Evolutionary conservation across 2,329 filamentous ascomycete species (phyloP).

Genomic region (Colletotrichum ledebouriae): DNA sequence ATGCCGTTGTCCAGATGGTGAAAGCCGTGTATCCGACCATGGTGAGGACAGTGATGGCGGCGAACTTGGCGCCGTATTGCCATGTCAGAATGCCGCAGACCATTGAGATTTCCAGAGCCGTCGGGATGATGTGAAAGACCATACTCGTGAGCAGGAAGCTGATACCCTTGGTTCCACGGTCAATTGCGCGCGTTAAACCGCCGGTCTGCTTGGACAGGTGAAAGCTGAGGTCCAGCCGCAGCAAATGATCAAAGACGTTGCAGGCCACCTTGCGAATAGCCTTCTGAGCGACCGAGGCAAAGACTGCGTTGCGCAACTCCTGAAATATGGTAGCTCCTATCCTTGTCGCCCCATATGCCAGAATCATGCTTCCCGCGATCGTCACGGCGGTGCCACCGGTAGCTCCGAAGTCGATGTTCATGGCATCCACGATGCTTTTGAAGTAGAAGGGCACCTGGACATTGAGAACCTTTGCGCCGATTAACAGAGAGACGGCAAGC

Average conservation of each 20-base stretch:
- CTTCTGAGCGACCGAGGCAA: slow-evolving; percentile 96
- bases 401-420: slow-evolving; percentile 94
- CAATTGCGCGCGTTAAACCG: slow-evolving; percentile 92
- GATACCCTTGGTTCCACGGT: slow-evolving; percentile 97
- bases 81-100: slow-evolving; percentile 97
- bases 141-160: slow-evolving; percentile 97
- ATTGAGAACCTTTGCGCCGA: slow-evolving; percentile 95
- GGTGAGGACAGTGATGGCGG: slow-evolving; percentile 87
- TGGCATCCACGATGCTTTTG: slow-evolving; percentile 96
- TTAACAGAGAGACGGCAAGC: slow-evolving; percentile 83
- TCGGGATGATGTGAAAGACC: slow-evolving; percentile 97
- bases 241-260: slow-evolving; percentile 91
- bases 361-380: slow-evolving; percentile 90
- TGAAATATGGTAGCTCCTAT: slow-evolving; percentile 92
- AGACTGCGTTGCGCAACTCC: slow-evolving; percentile 94
- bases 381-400: slow-evolving; percentile 90
- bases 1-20: slow-evolving; percentile 95
- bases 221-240: slow-evolving; percentile 92
- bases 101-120: slow-evolving; percentile 91
- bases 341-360: slow-evolving; percentile 91
- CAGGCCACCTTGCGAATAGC: slow-evolving; percentile 91
- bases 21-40: slow-evolving; percentile 98
- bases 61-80: slow-evolving; percentile 93
- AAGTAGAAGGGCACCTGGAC: slow-evolving; percentile 99
- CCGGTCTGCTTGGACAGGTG: slow-evolving; percentile 96